Evolutionary conservation across 2,329 filamentous ascomycete genomes (phyloP), one percentile per base, ranked within the genome.

Genomic region (Cladophialophora chaetospira): DNA sequence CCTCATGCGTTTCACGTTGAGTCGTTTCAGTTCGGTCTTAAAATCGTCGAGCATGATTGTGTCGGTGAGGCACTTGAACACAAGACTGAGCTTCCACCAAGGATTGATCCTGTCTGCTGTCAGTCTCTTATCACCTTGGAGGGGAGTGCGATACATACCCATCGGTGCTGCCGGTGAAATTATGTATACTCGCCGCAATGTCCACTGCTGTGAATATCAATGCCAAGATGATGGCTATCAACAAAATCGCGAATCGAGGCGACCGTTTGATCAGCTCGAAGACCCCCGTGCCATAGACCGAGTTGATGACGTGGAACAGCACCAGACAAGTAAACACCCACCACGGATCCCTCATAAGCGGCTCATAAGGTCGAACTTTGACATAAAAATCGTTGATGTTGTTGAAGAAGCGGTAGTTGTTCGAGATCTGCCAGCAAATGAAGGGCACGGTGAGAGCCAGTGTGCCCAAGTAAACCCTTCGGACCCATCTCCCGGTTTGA

Each of bases 41-140:
- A 88, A 88, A 47, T 88, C 85, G 65, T 88, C 85, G 9, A 88
- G 78, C 49, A 88, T 79, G 49, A 88, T 82, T 0, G 80, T 83
- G 66, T 88, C 85, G 17, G 84, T 86, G 44, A 87, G 76, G 59
- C 85, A 87, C 70, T 87, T 87, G 76, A 86, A 86, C 19, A 86
- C 79, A 43, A 85, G 82, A 0, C 80, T 78, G 26, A 66, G 38
- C 48, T 76, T 84, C 84, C 84, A 87, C 67, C 85, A 87, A 0
- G 84, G 84, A 64, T 86, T 84, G 63, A 86, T 81, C 2, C 61
- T 63, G 28, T 10, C 11, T 19, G 17, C 6, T 3, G 33, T 57
- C 38, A 49, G 38, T 13, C 40, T 46, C 19, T 26, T n/a, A 15
- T 10, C 46, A 40, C 9, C 26, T 3, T 17, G 15, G 29, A 43